Evolutionary conservation across 2,329 filamentous ascomycete species (phyloP).

Genomic region (Cordyceps pruinosa): DNA sequence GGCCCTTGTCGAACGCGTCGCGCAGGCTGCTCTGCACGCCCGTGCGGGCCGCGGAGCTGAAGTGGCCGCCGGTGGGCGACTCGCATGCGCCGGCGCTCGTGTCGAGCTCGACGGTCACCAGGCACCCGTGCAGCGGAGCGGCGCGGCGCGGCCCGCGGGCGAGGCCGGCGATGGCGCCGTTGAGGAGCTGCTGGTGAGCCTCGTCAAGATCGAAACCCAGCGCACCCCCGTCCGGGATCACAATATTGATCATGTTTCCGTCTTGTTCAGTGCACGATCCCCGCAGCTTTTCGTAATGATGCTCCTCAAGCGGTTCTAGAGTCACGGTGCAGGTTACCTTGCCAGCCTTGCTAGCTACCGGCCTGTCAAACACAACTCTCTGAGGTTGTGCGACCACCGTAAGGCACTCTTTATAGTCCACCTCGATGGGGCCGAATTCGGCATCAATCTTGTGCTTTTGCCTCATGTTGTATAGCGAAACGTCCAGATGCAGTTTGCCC

Average conservation of each 20-base stretch:
- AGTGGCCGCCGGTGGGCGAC: conserved; percentile 60
- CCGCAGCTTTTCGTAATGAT: conserved; percentile 31
- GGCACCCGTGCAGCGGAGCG: conserved; percentile 72
- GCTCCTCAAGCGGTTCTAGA: conserved; percentile 53
- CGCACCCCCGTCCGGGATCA: conserved; percentile 41
- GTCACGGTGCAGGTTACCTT: conserved; percentile 68
- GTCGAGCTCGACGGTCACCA: conserved; percentile 64
- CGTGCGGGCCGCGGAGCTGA: conserved; percentile 53
- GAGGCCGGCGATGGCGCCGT: conserved; percentile 75
- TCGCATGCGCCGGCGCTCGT: conserved; percentile 44
- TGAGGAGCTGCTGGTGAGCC: conserved; percentile 57
- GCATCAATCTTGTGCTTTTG: conserved; percentile 84
- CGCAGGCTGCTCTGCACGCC: conserved; percentile 66
- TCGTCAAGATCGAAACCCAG: conserved; percentile 44
- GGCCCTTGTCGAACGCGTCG: conserved; percentile 45
- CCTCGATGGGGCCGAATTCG: conserved; percentile 84
- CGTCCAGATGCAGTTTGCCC: conserved; percentile 93
- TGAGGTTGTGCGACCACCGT: conserved; percentile 49
- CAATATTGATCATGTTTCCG: conserved; percentile 61
- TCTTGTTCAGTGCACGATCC: conserved; percentile 49
- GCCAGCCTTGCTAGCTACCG: conserved; percentile 71
- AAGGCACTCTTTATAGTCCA: conserved; percentile 86
- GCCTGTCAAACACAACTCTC: conserved; percentile 64
- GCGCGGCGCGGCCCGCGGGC: conserved; percentile 75
- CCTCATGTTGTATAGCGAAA: conserved; percentile 79